Evolutionary conservation across 2,329 filamentous ascomycete species (phyloP).

Genomic region (Penicillium sclerotiorum): DNA sequence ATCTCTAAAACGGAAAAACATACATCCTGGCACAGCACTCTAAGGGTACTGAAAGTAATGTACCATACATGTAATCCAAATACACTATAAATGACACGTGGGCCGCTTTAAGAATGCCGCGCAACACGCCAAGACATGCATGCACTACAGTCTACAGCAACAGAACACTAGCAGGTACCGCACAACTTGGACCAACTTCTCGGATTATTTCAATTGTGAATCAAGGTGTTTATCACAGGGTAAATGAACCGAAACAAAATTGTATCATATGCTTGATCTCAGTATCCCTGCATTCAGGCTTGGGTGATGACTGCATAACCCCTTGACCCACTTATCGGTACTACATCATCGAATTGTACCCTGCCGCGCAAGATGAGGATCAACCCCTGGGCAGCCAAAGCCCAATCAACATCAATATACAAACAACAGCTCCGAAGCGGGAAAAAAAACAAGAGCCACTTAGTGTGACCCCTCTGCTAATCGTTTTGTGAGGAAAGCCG

Average conservation of each 20-base stretch:
- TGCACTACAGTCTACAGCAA: too few relatives aligned
- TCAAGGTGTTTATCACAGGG: too few relatives aligned
- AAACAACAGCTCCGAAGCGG: background rate
- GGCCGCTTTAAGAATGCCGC: slow-evolving; percentile 8
- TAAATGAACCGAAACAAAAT: background rate
- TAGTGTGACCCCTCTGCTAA: slow-evolving; percentile 62
- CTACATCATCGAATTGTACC: slow-evolving; percentile 15
- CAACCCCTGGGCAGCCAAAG: background rate
- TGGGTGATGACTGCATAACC: background rate
- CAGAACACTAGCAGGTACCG: background rate
- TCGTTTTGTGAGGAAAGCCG: slow-evolving; percentile 70
- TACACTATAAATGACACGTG: slow-evolving; percentile 3
- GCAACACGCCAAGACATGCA: slow-evolving; percentile 6
- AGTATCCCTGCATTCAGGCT: slow-evolving; percentile 8
- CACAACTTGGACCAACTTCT: background rate
- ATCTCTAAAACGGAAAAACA: background rate
- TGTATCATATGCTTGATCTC: slow-evolving; percentile 7
- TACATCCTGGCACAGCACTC: background rate
- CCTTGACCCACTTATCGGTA: slow-evolving; percentile 14
- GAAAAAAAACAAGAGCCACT: background rate
- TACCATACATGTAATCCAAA: background rate
- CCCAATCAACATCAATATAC: background rate
- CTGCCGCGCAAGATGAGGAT: background rate
- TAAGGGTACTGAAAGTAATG: background rate
- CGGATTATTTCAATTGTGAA: too few relatives aligned